Conservation (phyloP, 1,284 basidiomycete species). For the Cryptococcus sp. region DNA sequence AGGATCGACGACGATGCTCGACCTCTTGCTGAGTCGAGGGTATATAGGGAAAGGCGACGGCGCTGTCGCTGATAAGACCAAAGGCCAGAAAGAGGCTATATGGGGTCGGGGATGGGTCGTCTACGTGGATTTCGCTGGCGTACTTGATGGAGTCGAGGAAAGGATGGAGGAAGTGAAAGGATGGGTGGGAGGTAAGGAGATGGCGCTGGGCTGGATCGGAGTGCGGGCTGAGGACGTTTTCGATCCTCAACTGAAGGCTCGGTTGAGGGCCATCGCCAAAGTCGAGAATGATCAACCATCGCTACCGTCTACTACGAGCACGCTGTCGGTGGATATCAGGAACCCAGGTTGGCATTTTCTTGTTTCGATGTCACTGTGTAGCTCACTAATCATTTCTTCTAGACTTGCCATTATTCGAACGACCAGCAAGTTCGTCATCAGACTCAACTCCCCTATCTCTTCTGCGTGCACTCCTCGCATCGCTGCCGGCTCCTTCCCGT, state of each 20-base stretch:
- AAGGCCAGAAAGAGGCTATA: constrained; percentile 37
- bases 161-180: constrained; percentile 23
- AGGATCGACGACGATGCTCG: constrained; percentile 45
- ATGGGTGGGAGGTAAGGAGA: constrained; percentile 19
- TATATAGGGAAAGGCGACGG: constrained; percentile 35
- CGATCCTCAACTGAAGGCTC: constrained; percentile 23
- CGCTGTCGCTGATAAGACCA: constrained; percentile 26
- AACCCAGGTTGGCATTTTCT: constrained; percentile 26
- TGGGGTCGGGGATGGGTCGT: constrained; percentile 46
- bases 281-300: background rate
- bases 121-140: constrained; percentile 48
- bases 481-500: constrained; percentile 76
- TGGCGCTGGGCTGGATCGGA: constrained; percentile 31
- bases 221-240: constrained; percentile 48
- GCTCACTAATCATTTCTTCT: constrained; percentile 3
- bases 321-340: constrained; percentile 25
- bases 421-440: constrained; percentile 37
- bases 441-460: constrained; percentile 56
- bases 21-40: constrained; percentile 28
- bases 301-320: background rate
- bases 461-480: constrained; percentile 64
- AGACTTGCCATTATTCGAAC: constrained; percentile 27
- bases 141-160: constrained; percentile 20
- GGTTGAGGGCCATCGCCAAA: constrained; percentile 9
- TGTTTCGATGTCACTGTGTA: background rate